Evolutionary conservation across 148 eudicot genomes (phyloP).

Genomic region (Salicornia ramosissima): DNA sequence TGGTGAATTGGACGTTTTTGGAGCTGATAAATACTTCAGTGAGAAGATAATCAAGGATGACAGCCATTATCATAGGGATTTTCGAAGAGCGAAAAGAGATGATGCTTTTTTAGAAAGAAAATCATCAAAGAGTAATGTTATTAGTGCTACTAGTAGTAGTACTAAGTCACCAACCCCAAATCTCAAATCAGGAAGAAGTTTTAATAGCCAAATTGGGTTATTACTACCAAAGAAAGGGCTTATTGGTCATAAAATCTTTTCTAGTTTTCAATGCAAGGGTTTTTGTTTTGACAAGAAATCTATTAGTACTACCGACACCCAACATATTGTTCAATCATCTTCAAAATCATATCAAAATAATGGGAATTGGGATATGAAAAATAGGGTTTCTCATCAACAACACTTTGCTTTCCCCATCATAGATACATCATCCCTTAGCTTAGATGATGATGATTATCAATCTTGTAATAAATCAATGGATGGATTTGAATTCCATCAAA

Average conservation of each 20-base stretch:
- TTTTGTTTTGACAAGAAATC: constrained; percentile 52
- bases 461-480: constrained; percentile 53
- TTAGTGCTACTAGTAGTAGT: constrained; percentile 13
- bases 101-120: constrained; percentile 10
- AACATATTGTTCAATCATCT: constrained; percentile 9
- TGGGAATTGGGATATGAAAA: constrained; percentile 8
- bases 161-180: constrained; percentile 37
- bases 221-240: constrained; percentile 27
- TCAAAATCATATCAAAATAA: constrained; percentile 11
- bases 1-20: constrained; percentile 51
- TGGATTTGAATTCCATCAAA: constrained; percentile 45
- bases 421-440: constrained; percentile 4
- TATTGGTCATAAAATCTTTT: constrained; percentile 31
- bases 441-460: constrained; percentile 32
- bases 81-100: constrained; percentile 18
- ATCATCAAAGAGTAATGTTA: constrained; percentile 12
- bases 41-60: constrained; percentile 18
- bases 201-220: constrained; percentile 42
- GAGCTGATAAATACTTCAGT: constrained; percentile 53
- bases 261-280: constrained; percentile 43
- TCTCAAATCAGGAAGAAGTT: constrained; percentile 40
- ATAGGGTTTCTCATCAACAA: constrained; percentile 25
- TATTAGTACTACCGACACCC: constrained; percentile 20
- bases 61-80: constrained; percentile 3
- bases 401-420: constrained; percentile 38